Evolutionary conservation across 2,329 filamentous ascomycete genomes (phyloP).

Genomic region (Annulohypoxylon truncatum): DNA sequence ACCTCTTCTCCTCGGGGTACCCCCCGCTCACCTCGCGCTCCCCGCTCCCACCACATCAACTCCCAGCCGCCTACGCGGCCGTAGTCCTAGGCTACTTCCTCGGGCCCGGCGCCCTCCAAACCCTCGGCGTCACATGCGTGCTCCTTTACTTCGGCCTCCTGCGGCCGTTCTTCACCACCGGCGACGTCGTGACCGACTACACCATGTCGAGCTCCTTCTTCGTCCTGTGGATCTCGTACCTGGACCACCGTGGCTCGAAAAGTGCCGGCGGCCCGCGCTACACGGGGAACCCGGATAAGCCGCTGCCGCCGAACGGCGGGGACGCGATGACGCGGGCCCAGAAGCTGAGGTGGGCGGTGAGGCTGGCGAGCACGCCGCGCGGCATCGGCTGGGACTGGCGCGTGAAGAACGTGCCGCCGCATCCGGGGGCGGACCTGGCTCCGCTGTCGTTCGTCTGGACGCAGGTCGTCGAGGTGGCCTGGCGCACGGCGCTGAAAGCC

Average conservation of each 20-base stretch:
- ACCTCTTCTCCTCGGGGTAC: constrained; percentile 12
- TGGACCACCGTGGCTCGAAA: constrained; percentile 13
- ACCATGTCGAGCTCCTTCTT: background rate
- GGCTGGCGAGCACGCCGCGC: constrained; percentile 17
- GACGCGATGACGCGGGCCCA: constrained; percentile 19
- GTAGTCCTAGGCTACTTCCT: constrained; percentile 13
- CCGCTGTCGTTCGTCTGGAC: constrained; percentile 14
- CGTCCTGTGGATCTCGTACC: constrained; percentile 3
- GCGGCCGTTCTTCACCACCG: constrained; percentile 25
- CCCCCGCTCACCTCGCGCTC: constrained; percentile 21
- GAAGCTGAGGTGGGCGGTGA: constrained; percentile 22
- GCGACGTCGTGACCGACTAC: constrained; percentile 25
- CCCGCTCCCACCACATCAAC: constrained; percentile 17
- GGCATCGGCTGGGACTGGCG: constrained; percentile 39
- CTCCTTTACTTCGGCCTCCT: constrained; percentile 9
- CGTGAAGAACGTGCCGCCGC: constrained; percentile 32
- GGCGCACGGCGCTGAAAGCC: constrained; percentile 14
- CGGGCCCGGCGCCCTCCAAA: constrained; percentile 8
- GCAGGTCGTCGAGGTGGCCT: background rate
- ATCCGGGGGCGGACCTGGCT: constrained; percentile 5
- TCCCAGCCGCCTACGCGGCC: background rate
- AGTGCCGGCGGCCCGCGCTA: constrained; percentile 13
- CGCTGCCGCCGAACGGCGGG: background rate
- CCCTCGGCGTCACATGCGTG: background rate
- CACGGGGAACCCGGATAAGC: constrained; percentile 5